phyloP scores from a whole-genome alignment of 176 grass and related monocot genomes.

The Phragmites australis region DNA sequence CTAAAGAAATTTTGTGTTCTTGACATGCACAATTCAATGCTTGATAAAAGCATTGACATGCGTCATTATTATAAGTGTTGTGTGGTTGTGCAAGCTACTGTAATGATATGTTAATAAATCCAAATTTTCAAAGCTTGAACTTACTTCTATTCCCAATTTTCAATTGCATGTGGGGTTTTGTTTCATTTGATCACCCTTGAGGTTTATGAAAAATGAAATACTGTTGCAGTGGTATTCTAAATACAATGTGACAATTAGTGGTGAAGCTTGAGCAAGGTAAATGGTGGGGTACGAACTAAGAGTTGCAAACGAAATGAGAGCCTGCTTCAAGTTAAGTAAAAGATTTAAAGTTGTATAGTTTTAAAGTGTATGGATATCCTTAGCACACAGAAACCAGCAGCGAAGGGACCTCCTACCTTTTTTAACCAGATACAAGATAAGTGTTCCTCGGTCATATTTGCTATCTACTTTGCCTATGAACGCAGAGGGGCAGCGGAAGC shows the following conservation, averaged over 20 bases:
- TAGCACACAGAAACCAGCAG: background rate
- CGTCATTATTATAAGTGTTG: constrained; percentile 40
- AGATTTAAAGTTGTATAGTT: background rate
- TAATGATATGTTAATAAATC: constrained; percentile 15
- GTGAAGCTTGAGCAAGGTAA: background rate
- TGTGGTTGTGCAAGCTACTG: constrained; percentile 36
- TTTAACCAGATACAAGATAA: background rate
- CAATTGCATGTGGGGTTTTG: constrained; percentile 37
- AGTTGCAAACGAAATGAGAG: background rate
- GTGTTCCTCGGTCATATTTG: background rate
- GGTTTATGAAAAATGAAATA: background rate
- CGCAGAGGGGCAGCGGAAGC: too few species aligned
- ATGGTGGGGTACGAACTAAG: background rate
- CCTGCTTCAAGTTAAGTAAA: constrained; percentile 6
- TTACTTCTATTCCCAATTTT: constrained; percentile 33
- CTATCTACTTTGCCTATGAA: constrained; percentile 1
- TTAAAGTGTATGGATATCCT: background rate
- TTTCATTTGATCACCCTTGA: constrained; percentile 19
- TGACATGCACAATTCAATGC: constrained; percentile 45
- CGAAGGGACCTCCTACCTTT: background rate
- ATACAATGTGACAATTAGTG: constrained; percentile 5
- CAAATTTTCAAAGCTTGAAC: constrained; percentile 27
- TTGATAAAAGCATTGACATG: constrained; percentile 66
- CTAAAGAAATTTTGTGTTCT: constrained; percentile 20
- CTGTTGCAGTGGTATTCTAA: background rate